Evolutionary conservation across 345 rosid genomes (phyloP).

Genomic region (Hevea brasiliensis): DNA sequence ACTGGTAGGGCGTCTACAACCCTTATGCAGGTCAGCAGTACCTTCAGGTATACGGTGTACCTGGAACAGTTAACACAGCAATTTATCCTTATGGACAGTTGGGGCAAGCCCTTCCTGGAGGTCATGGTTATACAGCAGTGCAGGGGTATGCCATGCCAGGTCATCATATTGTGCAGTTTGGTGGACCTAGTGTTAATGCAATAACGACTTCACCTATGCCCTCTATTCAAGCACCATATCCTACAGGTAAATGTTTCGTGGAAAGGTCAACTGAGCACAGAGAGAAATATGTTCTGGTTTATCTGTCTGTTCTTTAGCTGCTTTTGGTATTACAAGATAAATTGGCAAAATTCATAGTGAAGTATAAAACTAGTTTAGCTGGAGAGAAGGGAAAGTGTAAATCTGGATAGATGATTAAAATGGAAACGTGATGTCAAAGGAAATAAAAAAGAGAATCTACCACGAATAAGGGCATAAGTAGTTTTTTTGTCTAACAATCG

Average conservation of each 20-base stretch:
- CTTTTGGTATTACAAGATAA: not conserved
- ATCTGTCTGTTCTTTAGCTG: not conserved
- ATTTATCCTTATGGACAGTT: constrained; percentile 69
- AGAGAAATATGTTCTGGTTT: not conserved
- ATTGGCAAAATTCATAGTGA: not conserved
- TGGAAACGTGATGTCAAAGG: not conserved
- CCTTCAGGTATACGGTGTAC: constrained; percentile 80
- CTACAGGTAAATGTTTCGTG: constrained; percentile 41
- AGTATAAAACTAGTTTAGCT: not conserved
- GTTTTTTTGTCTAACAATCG: not conserved
- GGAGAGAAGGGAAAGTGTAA: not conserved
- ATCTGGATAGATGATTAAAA: not conserved
- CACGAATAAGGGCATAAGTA: not conserved
- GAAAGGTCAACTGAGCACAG: not conserved
- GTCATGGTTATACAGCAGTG: constrained; percentile 63
- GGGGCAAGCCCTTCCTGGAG: constrained; percentile 62
- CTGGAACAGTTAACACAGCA: constrained; percentile 58
- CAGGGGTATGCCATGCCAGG: constrained; percentile 76
- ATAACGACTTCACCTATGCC: constrained; percentile 63
- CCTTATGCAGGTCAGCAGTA: constrained; percentile 77
- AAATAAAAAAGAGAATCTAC: not conserved
- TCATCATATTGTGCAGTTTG: constrained; percentile 64
- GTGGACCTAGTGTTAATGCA: constrained; percentile 59
- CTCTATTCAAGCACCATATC: constrained; percentile 68
- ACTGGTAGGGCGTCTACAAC: constrained; percentile 59